phyloP scores from a whole-genome alignment of 495 filamentous ascomycete genomes.

The Parmelia sp. region DNA sequence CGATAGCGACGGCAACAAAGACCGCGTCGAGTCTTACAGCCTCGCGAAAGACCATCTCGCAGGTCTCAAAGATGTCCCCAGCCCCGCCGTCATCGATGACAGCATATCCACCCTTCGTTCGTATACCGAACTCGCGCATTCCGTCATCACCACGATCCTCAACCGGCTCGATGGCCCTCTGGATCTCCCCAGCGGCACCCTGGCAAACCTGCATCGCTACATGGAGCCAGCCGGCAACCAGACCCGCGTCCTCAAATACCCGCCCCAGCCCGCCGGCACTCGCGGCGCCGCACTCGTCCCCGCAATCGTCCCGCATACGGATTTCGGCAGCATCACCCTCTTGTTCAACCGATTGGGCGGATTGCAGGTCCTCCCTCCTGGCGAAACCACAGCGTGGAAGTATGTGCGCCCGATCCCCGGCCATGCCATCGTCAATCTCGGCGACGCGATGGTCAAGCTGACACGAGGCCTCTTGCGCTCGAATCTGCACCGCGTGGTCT shows the following conservation, averaged over 20 bases:
- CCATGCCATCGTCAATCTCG: slow-evolving; percentile 33
- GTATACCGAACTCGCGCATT: not conserved
- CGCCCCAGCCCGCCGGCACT: not conserved
- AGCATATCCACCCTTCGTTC: not conserved
- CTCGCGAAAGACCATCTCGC: not conserved
- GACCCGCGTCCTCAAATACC: not conserved
- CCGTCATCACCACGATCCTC: not conserved
- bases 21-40: not conserved
- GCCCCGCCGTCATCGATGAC: not conserved
- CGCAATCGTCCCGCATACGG: not conserved
- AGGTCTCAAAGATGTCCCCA: not conserved
- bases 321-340: not conserved
- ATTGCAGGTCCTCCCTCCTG: not conserved
- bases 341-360: not conserved
- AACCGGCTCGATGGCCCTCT: not conserved
- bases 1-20: not conserved
- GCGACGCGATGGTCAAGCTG: slow-evolving; percentile 32
- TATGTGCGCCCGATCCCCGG: slow-evolving; percentile 29
- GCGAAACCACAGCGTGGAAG: not conserved
- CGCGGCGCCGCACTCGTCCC: not conserved
- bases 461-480: slow-evolving; percentile 28
- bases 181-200: not conserved
- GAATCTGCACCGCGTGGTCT: slow-evolving; percentile 30
- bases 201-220: not conserved
- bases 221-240: not conserved